These are phyloP conservation scores for Rhynchosporium graminicola DNA, from an alignment of 2,329 filamentous ascomycete genomes.

Conservation along the genomic window DNA sequence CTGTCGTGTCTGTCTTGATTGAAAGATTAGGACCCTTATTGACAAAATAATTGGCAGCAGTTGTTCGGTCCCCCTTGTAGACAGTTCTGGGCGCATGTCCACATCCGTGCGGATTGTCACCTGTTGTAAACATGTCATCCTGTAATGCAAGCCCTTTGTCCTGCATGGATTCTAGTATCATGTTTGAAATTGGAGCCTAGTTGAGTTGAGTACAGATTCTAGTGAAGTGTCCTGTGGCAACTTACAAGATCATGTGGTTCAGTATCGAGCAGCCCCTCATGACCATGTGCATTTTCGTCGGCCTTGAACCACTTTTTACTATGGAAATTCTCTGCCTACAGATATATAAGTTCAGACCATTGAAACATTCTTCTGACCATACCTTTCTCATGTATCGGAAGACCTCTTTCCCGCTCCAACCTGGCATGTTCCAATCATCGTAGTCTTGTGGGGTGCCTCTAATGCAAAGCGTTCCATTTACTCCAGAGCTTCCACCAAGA, in stretches of 20 bases:
- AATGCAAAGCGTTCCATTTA: constrained; percentile 53
- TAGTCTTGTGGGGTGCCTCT: constrained; percentile 51
- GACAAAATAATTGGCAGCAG: constrained; percentile 54
- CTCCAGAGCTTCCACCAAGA: constrained; percentile 51
- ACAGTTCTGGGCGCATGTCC: constrained; percentile 57
- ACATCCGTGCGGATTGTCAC: constrained; percentile 54
- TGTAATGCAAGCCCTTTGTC: constrained; percentile 56
- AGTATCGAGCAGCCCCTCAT: constrained; percentile 53
- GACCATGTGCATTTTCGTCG: constrained; percentile 50
- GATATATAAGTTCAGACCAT: background rate
- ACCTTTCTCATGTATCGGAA: constrained; percentile 59
- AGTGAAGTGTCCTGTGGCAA: background rate
- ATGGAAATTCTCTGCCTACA: constrained; percentile 57
- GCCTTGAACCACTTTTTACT: constrained; percentile 58
- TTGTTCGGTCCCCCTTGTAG: constrained; percentile 53
- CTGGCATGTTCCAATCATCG: constrained; percentile 57
- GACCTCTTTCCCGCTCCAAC: constrained; percentile 59
- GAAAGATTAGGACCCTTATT: constrained; percentile 42
- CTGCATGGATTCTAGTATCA: constrained; percentile 55
- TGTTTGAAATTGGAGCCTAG: constrained; percentile 53
- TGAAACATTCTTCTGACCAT: background rate
- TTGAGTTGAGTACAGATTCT: background rate
- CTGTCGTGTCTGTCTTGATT: constrained; percentile 50
- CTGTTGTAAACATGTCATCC: constrained; percentile 60
- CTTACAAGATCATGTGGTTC: constrained; percentile 57